Evolutionary conservation across 768 basidiomycete species (phyloP).

Genomic region (Exidia glandulosa): DNA sequence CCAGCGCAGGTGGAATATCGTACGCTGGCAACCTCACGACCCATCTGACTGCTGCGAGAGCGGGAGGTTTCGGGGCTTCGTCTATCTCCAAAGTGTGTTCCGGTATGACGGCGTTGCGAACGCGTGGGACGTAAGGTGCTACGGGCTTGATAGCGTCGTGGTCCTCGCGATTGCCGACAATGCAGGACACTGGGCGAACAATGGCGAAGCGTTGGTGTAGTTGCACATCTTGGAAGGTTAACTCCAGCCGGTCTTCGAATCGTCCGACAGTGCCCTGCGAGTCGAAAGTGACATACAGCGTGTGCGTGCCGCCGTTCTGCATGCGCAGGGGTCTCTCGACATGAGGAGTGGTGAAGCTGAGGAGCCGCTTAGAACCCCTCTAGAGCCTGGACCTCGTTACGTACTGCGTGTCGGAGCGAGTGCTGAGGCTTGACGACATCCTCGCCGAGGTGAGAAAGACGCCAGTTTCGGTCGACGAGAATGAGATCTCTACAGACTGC

Average conservation of each 20-base stretch:
- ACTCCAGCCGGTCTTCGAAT: conserved; percentile 37
- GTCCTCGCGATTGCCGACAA: conserved; percentile 39
- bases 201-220: conserved; percentile 33
- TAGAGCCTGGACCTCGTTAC: not conserved
- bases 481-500: not conserved
- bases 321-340: not conserved
- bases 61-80: conserved; percentile 28
- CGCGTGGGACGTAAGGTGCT: conserved; percentile 30
- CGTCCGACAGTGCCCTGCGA: conserved; percentile 20
- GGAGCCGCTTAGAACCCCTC: not conserved
- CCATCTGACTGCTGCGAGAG: conserved; percentile 33
- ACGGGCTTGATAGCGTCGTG: conserved; percentile 35
- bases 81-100: conserved; percentile 20
- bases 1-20: conserved; percentile 27
- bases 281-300: conserved; percentile 2
- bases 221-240: conserved; percentile 30
- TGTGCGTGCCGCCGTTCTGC: not conserved
- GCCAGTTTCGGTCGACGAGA: not conserved
- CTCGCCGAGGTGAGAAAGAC: not conserved
- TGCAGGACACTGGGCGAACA: conserved; percentile 32
- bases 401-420: not conserved
- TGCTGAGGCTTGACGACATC: not conserved
- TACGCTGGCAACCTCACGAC: conserved; percentile 28
- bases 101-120: conserved; percentile 3
- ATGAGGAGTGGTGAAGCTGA: not conserved